Base-by-base conservation (phyloP, 2,329 filamentous ascomycete genomes). In the Sclerotinia subarctica region DNA sequence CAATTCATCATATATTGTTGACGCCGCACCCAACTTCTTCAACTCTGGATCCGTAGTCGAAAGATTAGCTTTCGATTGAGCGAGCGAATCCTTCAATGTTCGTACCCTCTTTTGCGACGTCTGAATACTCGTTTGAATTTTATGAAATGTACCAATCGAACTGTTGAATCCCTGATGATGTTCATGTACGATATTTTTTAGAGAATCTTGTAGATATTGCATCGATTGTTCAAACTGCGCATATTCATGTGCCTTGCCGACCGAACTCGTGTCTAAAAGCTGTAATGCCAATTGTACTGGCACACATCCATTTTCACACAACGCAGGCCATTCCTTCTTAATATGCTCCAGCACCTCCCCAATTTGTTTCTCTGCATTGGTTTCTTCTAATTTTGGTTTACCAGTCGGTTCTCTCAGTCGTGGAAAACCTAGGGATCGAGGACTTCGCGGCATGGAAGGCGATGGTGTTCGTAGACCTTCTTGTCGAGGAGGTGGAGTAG, bases 141-240 rank as follows among this genome's bases (percentile, higher is more conserved):
- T 97, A 82, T 99, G 96, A 77, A 98, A 99, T 26, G 94, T 98
- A 78, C 94, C 95, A 71, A 99, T 98, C 63, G 94, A 97, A 79
- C 93, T 97, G 81, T 98, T 99, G 85, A 99, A 99, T 58, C 95
- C 96, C 79, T 99, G 95, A 77, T 99, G 94, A 77, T 99, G 94
- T 81, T 99, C 94, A 78, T 99, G 97, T 35, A 99, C 95, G 74
- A 99, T 97, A 46, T 89, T 88, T 79, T 97, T 97, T 68, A 99
- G 84, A 13, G 94, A 94, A 74, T 90, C 90, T 77, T 99, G 94
- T n/a, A 99, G 86, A 77, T 95, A 92, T 72, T 88, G 84, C 78
- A 97, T 92, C 58, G 92, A 93, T 72, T 90, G 84, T 76, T 91
- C 85, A 78, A 99, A 99, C 73, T 92, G 89, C 70, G 85, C 86